Conservation (phyloP, 2,329 filamentous ascomycete species). For the Apiospora marii region DNA sequence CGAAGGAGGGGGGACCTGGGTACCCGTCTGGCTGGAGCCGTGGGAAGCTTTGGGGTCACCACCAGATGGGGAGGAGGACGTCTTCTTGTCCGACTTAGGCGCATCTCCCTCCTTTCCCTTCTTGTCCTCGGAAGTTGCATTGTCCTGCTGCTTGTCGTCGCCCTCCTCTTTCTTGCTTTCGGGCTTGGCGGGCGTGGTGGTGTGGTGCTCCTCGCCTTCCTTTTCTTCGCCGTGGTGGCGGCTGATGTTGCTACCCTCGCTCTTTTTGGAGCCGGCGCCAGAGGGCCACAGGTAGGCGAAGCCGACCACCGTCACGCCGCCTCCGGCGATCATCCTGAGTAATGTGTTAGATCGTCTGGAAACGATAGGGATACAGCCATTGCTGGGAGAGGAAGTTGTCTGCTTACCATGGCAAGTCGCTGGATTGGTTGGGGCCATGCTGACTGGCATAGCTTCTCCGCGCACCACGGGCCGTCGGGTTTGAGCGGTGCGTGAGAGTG, state of each 20-base stretch:
- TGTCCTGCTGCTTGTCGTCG: constrained; percentile 11
- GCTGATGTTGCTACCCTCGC: not conserved
- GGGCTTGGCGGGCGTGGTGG: not conserved
- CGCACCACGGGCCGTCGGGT: constrained; percentile 30
- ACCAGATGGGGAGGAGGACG: not conserved
- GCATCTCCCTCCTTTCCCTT: constrained; percentile 13
- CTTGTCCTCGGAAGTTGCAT: constrained; percentile 24
- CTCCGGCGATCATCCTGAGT: constrained; percentile 36
- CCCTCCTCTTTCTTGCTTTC: constrained; percentile 28
- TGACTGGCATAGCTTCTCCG: constrained; percentile 32
- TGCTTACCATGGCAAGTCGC: constrained; percentile 43
- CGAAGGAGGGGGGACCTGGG: constrained; percentile 30
- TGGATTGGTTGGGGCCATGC: constrained; percentile 31
- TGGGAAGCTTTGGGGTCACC: constrained; percentile 27
- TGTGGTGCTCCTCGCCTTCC: constrained; percentile 22
- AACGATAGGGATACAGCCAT: not conserved
- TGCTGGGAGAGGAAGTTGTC: not conserved
- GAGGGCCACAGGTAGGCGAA: constrained; percentile 33
- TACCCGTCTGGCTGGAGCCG: constrained; percentile 29
- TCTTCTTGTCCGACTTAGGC: not conserved
- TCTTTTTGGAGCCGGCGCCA: constrained; percentile 21
- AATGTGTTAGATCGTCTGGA: constrained; percentile 11
- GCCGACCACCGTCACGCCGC: constrained; percentile 34
- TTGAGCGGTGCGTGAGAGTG: constrained; percentile 22
- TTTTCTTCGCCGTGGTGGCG: constrained; percentile 4